Conservation (phyloP, 2,329 filamentous ascomycete species). For the Fusarium concolor region DNA sequence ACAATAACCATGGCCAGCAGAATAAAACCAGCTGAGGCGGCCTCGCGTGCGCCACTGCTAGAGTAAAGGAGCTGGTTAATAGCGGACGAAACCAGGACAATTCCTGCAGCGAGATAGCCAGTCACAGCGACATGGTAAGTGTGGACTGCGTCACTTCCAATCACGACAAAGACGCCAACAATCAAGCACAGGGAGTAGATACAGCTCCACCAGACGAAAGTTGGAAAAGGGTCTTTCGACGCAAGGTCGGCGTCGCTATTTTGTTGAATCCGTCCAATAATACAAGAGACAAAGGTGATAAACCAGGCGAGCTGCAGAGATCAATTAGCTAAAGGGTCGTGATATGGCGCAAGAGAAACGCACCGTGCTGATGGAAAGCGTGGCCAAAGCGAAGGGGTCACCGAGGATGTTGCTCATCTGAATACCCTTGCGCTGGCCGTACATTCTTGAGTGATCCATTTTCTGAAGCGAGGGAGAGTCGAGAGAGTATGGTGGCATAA, state of each 20-base stretch:
- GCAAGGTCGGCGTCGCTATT: constrained; percentile 49
- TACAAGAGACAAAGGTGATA: constrained; percentile 88
- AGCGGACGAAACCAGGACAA: constrained; percentile 86
- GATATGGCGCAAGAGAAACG: constrained; percentile 53
- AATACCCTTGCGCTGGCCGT: constrained; percentile 71
- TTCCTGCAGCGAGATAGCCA: constrained; percentile 83
- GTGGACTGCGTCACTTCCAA: constrained; percentile 84
- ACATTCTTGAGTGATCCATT: constrained; percentile 78
- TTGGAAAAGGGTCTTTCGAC: constrained; percentile 68
- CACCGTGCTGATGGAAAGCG: constrained; percentile 91
- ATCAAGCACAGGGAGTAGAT: constrained; percentile 89
- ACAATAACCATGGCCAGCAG: constrained; percentile 93
- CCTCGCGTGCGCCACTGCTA: constrained; percentile 78
- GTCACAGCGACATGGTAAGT: constrained; percentile 94
- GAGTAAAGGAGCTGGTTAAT: constrained; percentile 89
- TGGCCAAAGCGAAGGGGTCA: constrained; percentile 95
- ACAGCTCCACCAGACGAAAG: constrained; percentile 92
- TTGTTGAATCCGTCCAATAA: constrained; percentile 72
- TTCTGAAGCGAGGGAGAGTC: constrained; percentile 80
- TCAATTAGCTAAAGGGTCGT: constrained; percentile 34
- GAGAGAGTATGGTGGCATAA: constrained; percentile 80
- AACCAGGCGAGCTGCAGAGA: constrained; percentile 85
- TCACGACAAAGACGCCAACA: constrained; percentile 80
- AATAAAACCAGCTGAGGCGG: constrained; percentile 92
- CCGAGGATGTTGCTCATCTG: constrained; percentile 90